A percentile compares a stretch with the other conserved stretches of the same genome.
Evolutionary conservation across 1,139 yeast genomes (phyloP).

Genomic region (Yamadazyma sp.): DNA sequence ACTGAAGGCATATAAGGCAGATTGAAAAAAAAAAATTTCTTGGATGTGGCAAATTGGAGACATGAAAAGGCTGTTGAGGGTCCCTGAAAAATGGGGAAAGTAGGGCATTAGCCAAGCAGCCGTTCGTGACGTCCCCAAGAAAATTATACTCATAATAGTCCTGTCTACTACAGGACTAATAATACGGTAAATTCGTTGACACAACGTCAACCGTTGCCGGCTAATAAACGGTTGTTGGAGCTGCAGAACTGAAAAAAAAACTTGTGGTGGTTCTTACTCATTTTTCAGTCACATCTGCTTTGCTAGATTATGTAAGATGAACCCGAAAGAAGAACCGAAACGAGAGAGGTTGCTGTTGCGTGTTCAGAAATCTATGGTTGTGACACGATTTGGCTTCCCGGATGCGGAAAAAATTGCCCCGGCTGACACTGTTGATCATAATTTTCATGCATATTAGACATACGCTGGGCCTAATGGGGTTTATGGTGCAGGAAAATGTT

Average conservation of each 20-base stretch:
- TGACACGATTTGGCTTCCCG: background rate
- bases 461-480: background rate
- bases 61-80: background rate
- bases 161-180: slow-evolving; percentile 10
- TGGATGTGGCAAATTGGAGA: background rate
- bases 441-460: background rate
- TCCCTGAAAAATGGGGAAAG: background rate
- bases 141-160: slow-evolving; percentile 10
- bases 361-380: background rate
- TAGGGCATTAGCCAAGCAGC: background rate
- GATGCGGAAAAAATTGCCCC: background rate
- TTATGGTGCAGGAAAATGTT: too few relatives aligned
- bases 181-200: slow-evolving; percentile 2
- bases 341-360: background rate
- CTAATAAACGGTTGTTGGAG: background rate
- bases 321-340: background rate
- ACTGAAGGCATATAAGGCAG: too few relatives aligned
- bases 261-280: background rate
- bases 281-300: background rate
- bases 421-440: background rate
- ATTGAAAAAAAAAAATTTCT: background rate
- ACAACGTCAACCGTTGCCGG: background rate
- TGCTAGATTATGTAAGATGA: slow-evolving; percentile 1
- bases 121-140: background rate
- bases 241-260: background rate